Conservation (phyloP, 1,139 yeast genomes). For the Magnusiomyces sp. region DNA sequence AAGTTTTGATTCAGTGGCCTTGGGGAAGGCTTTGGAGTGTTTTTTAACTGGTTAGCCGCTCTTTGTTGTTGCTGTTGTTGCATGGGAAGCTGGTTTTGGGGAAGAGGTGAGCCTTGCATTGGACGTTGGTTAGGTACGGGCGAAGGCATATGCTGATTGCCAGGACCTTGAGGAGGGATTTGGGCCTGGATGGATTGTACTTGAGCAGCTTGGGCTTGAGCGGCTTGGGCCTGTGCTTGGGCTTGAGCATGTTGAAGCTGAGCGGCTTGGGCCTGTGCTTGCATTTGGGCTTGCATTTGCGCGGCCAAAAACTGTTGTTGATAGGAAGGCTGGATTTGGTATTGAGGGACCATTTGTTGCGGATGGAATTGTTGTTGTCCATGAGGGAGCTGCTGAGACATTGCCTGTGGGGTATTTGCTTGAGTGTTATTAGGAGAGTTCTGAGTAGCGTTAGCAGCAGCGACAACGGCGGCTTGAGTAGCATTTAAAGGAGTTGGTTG, state of each 20-base stretch:
- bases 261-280: background rate
- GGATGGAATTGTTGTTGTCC: constrained; percentile 4
- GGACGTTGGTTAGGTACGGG: background rate
- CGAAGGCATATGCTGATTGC: background rate
- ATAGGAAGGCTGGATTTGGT: background rate
- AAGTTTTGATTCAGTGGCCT: background rate
- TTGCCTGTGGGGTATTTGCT: constrained; percentile 3
- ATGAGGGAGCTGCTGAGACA: constrained; percentile 4
- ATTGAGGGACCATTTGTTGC: constrained; percentile 1
- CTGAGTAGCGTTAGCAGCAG: background rate
- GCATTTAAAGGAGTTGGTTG: background rate
- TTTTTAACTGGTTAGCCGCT: background rate
- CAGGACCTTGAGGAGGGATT: background rate
- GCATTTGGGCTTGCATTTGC: background rate
- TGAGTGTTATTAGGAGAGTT: background rate
- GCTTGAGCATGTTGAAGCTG: background rate
- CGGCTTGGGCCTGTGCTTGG: constrained; percentile 5
- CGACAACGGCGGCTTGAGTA: background rate
- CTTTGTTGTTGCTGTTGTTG: constrained; percentile 1
- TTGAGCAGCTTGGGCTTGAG: background rate
- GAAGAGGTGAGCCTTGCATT: background rate
- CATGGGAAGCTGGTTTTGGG: background rate
- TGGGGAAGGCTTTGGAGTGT: constrained; percentile 4
- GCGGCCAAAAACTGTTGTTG: background rate
- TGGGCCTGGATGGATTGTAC: background rate